Evolutionary conservation across 441 rosid genomes (phyloP).

Genomic region (Theobroma grandiflorum): DNA sequence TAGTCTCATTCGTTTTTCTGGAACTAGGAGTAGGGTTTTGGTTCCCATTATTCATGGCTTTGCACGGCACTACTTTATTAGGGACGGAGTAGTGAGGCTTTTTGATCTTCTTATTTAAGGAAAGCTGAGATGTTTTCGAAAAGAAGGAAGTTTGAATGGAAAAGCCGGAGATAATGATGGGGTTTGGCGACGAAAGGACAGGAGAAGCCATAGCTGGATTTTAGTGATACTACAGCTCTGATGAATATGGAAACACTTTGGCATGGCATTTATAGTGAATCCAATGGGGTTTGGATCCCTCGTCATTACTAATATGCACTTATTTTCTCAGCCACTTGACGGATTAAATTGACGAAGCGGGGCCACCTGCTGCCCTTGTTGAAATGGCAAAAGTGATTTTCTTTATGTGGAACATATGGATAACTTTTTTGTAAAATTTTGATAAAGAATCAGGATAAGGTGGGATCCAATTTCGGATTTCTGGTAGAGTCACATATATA

Average conservation of each 20-base stretch:
- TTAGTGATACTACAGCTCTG: neutral
- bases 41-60: slow-evolving; percentile 26
- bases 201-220: slow-evolving; percentile 50
- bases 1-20: slow-evolving; percentile 15
- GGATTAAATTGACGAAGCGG: no score
- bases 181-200: slow-evolving; percentile 22
- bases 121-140: slow-evolving; percentile 34
- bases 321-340: neutral
- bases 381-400: no score
- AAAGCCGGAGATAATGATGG: neutral
- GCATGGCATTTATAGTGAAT: slow-evolving; percentile 24
- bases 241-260: neutral
- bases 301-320: neutral
- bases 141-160: slow-evolving; percentile 27
- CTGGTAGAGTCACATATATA: no score
- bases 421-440: no score
- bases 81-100: neutral
- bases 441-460: no score
- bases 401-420: no score
- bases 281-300: neutral
- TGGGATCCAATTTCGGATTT: no score
- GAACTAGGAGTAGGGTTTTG: slow-evolving; percentile 25
- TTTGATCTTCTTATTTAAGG: slow-evolving; percentile 22
- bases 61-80: slow-evolving; percentile 38
- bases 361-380: no score